Evolutionary conservation across 2,329 filamentous ascomycete genomes (phyloP).

Genomic region (Colletotrichum plurivorum): DNA sequence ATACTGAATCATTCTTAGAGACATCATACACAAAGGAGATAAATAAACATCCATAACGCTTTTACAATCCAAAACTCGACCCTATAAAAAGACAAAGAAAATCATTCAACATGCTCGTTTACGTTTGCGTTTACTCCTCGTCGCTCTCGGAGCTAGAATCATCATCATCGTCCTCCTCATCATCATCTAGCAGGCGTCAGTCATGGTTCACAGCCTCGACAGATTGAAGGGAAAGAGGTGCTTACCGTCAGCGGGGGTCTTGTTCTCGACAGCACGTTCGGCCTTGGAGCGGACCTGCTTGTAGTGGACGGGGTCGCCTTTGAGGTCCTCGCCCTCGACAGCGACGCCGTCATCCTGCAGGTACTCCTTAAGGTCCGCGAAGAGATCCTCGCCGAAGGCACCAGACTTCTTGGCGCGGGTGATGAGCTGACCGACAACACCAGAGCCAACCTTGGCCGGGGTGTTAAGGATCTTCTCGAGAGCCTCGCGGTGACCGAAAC

Average conservation of each 20-base stretch:
- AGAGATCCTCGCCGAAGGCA: conserved; percentile 34
- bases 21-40: conserved; percentile 28
- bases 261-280: conserved; percentile 23
- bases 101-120: background rate
- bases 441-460: conserved; percentile 31
- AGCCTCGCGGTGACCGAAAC: conserved; percentile 34
- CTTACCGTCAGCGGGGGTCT: conserved; percentile 34
- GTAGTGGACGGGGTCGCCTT: conserved; percentile 37
- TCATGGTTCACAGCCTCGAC: background rate
- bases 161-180: conserved; percentile 35
- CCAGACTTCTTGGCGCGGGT: conserved; percentile 36
- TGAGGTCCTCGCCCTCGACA: conserved; percentile 34
- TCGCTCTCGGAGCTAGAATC: conserved; percentile 38
- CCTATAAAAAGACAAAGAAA: background rate
- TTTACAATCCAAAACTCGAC: conserved; percentile 8
- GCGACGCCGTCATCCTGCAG: conserved; percentile 35
- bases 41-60: conserved; percentile 26
- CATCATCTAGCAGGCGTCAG: conserved; percentile 6
- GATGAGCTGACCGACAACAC: conserved; percentile 34
- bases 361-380: conserved; percentile 34
- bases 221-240: background rate
- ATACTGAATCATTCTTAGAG: conserved; percentile 33
- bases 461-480: conserved; percentile 39
- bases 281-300: conserved; percentile 29
- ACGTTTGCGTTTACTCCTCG: conserved; percentile 24